A percentile compares a stretch with the other conserved stretches of the same genome.
phyloP scores from a whole-genome alignment of 805 yeast genomes.

The Lachancea sp. region DNA sequence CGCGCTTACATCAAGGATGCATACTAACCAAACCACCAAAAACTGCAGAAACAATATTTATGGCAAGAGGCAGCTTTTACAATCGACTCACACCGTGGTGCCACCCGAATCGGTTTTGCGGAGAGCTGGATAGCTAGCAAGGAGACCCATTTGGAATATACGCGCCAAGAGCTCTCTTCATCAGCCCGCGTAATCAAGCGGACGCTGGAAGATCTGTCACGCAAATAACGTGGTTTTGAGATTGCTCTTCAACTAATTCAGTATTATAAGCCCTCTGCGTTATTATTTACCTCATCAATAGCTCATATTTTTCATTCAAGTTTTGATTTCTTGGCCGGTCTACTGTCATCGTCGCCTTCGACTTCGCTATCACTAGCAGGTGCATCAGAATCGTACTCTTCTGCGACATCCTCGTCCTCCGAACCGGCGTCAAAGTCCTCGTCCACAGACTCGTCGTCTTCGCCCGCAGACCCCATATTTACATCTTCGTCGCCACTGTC shows the following conservation, averaged over 20 bases:
- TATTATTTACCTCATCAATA: background rate
- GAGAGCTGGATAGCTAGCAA: conserved; percentile 28
- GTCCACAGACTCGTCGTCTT: conserved; percentile 73
- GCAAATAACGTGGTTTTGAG: background rate
- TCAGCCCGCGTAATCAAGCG: conserved; percentile 26
- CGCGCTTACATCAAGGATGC: background rate
- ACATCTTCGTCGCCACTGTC: conserved; percentile 43
- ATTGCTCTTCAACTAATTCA: background rate
- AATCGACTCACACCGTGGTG: conserved; percentile 29
- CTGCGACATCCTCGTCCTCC: conserved; percentile 71
- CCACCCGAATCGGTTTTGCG: conserved; percentile 19
- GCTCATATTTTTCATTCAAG: conserved; percentile 1
- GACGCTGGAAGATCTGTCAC: conserved; percentile 22
- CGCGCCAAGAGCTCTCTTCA: conserved; percentile 17
- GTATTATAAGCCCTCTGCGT: background rate
- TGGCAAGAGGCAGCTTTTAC: conserved; percentile 33
- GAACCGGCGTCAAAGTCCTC: conserved; percentile 65
- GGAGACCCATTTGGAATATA: conserved; percentile 21
- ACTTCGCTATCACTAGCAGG: conserved; percentile 27
- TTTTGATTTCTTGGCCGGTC: conserved; percentile 37
- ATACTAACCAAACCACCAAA: conserved; percentile 1
- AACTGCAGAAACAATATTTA: conserved; percentile 18
- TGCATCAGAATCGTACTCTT: conserved; percentile 72
- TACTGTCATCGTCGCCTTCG: conserved; percentile 28
- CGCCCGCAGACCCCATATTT: conserved; percentile 64